Evolutionary conservation across 768 basidiomycete genomes (phyloP), one percentile per base, ranked within the genome.

Genomic region (Pleurotus sapidus): DNA sequence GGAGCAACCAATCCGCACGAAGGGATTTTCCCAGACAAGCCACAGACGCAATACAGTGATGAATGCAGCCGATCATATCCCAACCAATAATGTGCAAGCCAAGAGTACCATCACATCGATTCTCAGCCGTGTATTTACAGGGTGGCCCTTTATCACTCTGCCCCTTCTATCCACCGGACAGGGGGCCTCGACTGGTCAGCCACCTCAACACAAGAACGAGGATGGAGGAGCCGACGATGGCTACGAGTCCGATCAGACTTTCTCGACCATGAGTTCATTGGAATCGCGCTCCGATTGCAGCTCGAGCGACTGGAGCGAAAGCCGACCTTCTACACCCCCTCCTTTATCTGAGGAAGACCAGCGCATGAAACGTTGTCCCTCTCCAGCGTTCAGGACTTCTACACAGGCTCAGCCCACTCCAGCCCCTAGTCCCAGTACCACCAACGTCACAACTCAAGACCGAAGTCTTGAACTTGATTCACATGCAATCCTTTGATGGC

Each of bases 201-300:
- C 42, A 3, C n/a, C 42, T n/a, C 20, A n/a, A 17, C 6, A 7
- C 11, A 3, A 11, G 7, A 45, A 23, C n/a, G 20, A 45, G n/a
- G 42, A 45, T 23, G n/a, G n/a, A 45, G 42, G 42, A 17, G 67
- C 61, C 24, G 68, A 70, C 24, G 65, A 61, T 42, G 74, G 60
- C 17, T 64, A 70, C 43, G 55, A 61, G 24, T 80, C 74, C 57
- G 54, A 56, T 0, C 60, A 58, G 30, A 73, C 74, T 0, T 77
- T 78, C 57, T 77, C 82, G 9, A 82, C 80, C 0, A 48, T 83
- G 27, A 84, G 83, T 55, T 80, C 83, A 4, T 63, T 84, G 1
- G 72, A 74, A 2, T 70, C 63, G 0, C 73, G 70, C 20, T 69
- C 70, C n/a, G 73, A 69, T 34, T 73, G 65, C 63, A 34, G 1